Base-by-base conservation (phyloP, 345 rosid species). In the Gossypium stocksii region DNA sequence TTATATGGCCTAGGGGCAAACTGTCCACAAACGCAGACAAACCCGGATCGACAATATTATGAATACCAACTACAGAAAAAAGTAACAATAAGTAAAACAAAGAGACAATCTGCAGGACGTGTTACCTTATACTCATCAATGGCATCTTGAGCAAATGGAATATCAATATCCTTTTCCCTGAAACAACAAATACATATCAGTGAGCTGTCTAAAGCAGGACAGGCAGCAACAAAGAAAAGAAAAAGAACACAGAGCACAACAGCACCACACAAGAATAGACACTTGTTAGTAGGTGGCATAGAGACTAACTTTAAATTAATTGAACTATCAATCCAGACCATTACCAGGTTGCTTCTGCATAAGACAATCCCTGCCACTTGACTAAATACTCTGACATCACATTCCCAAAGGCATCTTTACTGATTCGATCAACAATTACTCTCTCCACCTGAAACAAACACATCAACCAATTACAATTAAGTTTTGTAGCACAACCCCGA, bases 281-380 rank as follows among this genome's bases (percentile, higher is more conserved):
- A 23, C 27, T 64, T 68, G 41, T 13, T 7, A 16, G 4, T 66
- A 25, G 13, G n/a, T 59, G 43, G 14, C 2, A 20, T 54, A 27
- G 7, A 49, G 49, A 51, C 64, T 19, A 43, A 38, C 53, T 75
- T 65, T 46, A 41, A 68, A 62, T 65, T 49, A 27, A 56, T 57
- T 19, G 2, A 45, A 62, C 48, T 23, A 60, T 16, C 51, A 76
- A 65, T 58, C 65, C 44, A 59, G 34, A 43, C 11, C 54, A 75
- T 76, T 89, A 96, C 99, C 99, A 96, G 70, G 98, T 93, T 73
- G 97, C 98, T 86, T 96, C 99, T 70, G 99, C 99, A 84, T 96
- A 96, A 75, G 99, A 96, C 66, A 96, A 87, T 70, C 99, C 99
- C 78, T 90, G 97, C 99, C 99, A 96, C 87, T 96, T 96, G 78